Base-by-base conservation (phyloP, 2,329 filamentous ascomycete species). In the Sphaerulina populicola region DNA sequence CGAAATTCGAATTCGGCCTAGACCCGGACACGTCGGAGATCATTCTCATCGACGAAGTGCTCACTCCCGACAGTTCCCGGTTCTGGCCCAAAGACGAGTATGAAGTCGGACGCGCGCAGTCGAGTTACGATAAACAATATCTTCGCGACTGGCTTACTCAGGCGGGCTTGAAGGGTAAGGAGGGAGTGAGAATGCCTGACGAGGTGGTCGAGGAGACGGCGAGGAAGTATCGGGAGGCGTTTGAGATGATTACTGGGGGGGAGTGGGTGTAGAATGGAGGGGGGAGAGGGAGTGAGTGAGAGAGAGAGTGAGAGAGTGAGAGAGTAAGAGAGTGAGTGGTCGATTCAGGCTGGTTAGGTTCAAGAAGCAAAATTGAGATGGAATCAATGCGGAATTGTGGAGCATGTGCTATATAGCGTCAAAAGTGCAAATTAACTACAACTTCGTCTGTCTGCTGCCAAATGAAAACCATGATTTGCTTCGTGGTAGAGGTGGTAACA, bases 1-100 rank as follows among this genome's bases (percentile, higher is more conserved):
- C 83, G 2, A 87, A 87, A 65, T 86, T 87, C 65, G 83, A 87
- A 71, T 91, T 88, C 63, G 85, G 82, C 1, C 72, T 86, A 14
- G 65, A 69, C 59, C 75, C 79, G 56, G 76, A 71, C 51, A 81
- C 79, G 1, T 76, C 80, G 54, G 79, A 86, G 62, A 77, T 93
- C 6, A 79, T 89, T 33, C 74, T 91, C 46, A 81, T 89, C 4
- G 88, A 94, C 64, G 88, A 94, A 72, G 87, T 94, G 18, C 72
- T 94, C 54, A 94, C 88, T 6, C 88, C 89, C 2, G 74, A 77
- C 57, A 72, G 68, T 59, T 91, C 85, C 45, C 80, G 90, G 12
- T 95, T 95, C 76, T 97, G 91, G 90, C 82, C 83, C 0, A 80
- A 77, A 57, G 81, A 81, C 39, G 76, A 76, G 41, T 94, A 91